Conservation (phyloP, 179 eudicot species). For the Beta macrorhiza region DNA sequence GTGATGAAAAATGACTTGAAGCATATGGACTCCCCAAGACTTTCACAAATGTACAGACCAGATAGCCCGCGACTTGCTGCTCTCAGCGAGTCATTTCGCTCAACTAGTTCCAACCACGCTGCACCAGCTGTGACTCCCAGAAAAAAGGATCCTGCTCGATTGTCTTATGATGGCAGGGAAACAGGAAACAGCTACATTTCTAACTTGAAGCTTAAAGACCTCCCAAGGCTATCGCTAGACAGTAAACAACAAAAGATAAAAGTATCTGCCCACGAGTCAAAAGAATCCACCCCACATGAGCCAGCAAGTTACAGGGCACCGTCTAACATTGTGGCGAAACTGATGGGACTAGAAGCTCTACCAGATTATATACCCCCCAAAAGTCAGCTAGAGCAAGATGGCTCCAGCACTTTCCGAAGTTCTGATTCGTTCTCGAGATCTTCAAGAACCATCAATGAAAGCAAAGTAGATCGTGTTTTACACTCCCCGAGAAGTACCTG, state of each 20-base stretch:
- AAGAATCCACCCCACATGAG: constrained; percentile 21
- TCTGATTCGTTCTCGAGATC: constrained; percentile 33
- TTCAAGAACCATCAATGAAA: constrained; percentile 33
- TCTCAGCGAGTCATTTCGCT: constrained; percentile 28
- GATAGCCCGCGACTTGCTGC: constrained; percentile 26
- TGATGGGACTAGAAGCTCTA: constrained; percentile 43
- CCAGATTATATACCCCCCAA: constrained; percentile 23
- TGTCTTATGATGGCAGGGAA: constrained; percentile 41
- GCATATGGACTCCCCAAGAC: constrained; percentile 37
- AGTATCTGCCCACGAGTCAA: constrained; percentile 4
- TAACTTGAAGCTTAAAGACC: constrained; percentile 31
- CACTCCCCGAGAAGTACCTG: constrained; percentile 29
- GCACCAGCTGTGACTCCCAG: constrained; percentile 21
- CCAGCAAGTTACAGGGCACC: constrained; percentile 36
- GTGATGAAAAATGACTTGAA: constrained; percentile 4
- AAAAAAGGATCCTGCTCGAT: constrained; percentile 25
- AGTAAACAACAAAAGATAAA: constrained; percentile 31
- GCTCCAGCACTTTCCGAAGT: constrained; percentile 8
- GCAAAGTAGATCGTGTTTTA: constrained; percentile 21
- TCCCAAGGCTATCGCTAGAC: constrained; percentile 43
- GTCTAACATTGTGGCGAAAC: constrained; percentile 39
- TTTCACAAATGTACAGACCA: constrained; percentile 18
- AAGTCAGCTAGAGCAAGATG: constrained; percentile 7
- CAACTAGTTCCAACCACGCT: constrained; percentile 29
- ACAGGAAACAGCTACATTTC: constrained; percentile 11